Percentiles rank a stretch among this genome's conserved stretches.
Evolutionary conservation across 306 rosid species (phyloP).

Genomic region (Dryas drummondii): DNA sequence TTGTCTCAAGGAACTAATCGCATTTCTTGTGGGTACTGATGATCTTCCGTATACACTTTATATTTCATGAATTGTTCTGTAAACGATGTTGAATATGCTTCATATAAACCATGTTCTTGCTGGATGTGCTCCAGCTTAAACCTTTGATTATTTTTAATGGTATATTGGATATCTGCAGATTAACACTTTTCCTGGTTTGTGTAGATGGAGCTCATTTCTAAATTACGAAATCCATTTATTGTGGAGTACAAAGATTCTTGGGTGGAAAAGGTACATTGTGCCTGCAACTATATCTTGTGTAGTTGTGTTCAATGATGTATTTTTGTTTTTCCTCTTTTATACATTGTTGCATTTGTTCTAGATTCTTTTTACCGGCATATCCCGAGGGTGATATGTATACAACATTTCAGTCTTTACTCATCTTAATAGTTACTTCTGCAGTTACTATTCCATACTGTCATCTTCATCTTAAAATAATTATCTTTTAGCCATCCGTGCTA

Average conservation of each 20-base stretch:
- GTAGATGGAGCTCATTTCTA: constrained; percentile 97
- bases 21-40: not conserved
- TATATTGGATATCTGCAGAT: not conserved
- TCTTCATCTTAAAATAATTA: too few relatives aligned
- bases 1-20: constrained; percentile 4
- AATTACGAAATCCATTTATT: constrained; percentile 80
- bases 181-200: constrained; percentile 20
- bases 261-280: constrained; percentile 83
- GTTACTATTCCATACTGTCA: not conserved
- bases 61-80: not conserved
- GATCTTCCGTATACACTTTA: not conserved
- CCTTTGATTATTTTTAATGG: constrained; percentile 11
- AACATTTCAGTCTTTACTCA: not conserved
- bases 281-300: not conserved
- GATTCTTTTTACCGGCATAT: too few relatives aligned
- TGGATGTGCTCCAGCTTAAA: constrained; percentile 12
- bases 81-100: not conserved
- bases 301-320: not conserved
- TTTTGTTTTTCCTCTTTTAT: not conserved
- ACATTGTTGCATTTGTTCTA: too few relatives aligned
- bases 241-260: constrained; percentile 99
- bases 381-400: too few relatives aligned
- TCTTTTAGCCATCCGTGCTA: too few relatives aligned
- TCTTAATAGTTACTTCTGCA: not conserved
- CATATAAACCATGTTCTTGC: not conserved